These are phyloP conservation scores for Cucurbita moschata DNA, from an alignment of 306 rosid species.

Conservation along the genomic window DNA sequence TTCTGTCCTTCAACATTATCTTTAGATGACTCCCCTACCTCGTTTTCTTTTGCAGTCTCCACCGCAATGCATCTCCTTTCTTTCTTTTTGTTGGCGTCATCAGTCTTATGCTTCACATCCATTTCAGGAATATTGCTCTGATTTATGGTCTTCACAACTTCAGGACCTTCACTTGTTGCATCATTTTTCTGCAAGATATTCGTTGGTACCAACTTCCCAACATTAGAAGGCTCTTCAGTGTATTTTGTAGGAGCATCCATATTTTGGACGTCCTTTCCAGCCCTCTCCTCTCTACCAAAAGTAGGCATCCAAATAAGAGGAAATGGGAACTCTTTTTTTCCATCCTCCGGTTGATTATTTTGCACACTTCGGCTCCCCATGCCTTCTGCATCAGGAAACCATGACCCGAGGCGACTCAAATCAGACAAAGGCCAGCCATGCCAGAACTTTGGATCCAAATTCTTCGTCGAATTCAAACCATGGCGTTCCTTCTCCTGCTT, in stretches of 20 bases:
- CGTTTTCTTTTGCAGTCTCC: conserved; percentile 12
- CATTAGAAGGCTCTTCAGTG: conserved; percentile 14
- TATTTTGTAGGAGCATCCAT: not conserved
- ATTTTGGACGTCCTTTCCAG: conserved; percentile 10
- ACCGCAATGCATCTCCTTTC: conserved; percentile 10
- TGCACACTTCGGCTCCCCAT: conserved; percentile 9
- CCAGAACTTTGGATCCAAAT: conserved; percentile 14
- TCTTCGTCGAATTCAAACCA: conserved; percentile 9
- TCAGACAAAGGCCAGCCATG: conserved; percentile 40
- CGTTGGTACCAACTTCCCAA: not conserved
- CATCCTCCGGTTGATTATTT: conserved; percentile 5
- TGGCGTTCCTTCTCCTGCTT: conserved; percentile 12
- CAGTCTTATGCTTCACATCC: conserved; percentile 24
- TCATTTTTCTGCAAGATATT: not conserved
- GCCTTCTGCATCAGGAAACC: conserved; percentile 17
- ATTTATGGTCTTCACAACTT: not conserved
- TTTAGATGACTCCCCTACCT: conserved; percentile 8
- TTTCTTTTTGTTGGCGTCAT: conserved; percentile 8
- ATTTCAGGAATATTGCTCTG: conserved; percentile 17
- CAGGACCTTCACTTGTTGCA: not conserved
- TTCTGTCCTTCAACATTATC: conserved; percentile 11
- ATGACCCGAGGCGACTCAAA: conserved; percentile 5
- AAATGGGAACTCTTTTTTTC: conserved; percentile 22
- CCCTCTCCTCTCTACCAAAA: conserved; percentile 21
- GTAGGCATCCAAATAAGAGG: conserved; percentile 61